Base-by-base conservation (phyloP, 345 rosid species). In the Lenwebbia sp. region DNA sequence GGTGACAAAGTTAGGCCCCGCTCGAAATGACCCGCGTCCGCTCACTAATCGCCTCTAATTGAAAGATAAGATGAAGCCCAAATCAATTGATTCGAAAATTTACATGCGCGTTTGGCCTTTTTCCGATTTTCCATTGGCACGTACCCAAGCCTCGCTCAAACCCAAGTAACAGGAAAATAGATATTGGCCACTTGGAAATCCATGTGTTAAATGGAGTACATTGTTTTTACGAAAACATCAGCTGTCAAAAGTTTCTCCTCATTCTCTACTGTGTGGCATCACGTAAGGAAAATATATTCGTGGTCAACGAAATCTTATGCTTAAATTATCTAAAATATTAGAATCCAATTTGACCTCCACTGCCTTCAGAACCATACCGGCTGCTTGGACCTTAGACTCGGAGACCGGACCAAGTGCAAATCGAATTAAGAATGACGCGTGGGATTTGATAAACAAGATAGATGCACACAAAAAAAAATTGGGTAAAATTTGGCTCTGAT, bases 401-500 rank as follows among this genome's bases (percentile, higher is more conserved):
- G 7, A 65, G 13, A 11, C 19, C 5, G 76, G 44, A 33, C 21
- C 19, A 65, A 33, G 44, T 65, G 6, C 25, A 65, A 17, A 19
- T 17, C 3, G 3, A 33, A 65, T 30, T 33, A 65, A 30, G 44
- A 28, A 62, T 62, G 40, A 28, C 22, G 7, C 0, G 1, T 60
- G 30, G 28, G 13, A 15, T 58, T 58, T 26, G 33, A 26, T 2
- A 1, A 13, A 58, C 2, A 3, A 5, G 30, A 28, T 28, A 60
- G 26, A 60, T 28, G 33, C 7, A 28, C 21, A 3, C 2, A 3
- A 8, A 1, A 14, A 26, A 57, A 57, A 57, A 57, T 26, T 26
- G 5, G 30, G 40, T 28, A 28, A 7, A 28, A 28, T 1, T 28
- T n/a, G 0, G 0, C 4, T 60, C 0, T 28, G 2, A 28, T 60